These are phyloP conservation scores for Barnettozyma californica DNA, from an alignment of 805 yeast genomes.

Conservation along the genomic window DNA sequence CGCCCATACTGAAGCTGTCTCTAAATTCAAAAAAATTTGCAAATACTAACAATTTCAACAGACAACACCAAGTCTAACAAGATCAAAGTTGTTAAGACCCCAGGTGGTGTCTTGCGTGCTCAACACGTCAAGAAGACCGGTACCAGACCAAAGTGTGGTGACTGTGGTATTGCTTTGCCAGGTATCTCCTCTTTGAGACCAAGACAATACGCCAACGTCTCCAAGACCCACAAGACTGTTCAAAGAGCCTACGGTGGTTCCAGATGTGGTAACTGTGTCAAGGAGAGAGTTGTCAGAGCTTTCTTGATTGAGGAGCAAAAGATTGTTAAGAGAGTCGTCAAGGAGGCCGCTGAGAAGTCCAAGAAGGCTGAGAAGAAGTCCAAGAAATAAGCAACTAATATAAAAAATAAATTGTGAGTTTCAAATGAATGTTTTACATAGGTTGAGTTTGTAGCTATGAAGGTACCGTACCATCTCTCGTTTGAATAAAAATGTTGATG, in stretches of 20 bases:
- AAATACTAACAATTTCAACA: conserved; percentile 29
- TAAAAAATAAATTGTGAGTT: neutral
- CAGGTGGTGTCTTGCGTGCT: conserved; percentile 98
- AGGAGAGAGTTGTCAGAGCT: conserved; percentile 99
- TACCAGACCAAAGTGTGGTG: conserved; percentile 80
- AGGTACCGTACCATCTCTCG: neutral
- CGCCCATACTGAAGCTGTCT: neutral
- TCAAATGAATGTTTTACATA: conserved; percentile 5
- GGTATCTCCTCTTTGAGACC: conserved; percentile 97
- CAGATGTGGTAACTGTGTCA: conserved; percentile 97
- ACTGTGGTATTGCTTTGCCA: conserved; percentile 71
- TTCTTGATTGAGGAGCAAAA: conserved; percentile 99
- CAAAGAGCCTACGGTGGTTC: conserved; percentile 99
- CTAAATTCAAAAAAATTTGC: neutral
- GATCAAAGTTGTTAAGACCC: conserved; percentile 99
- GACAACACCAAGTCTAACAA: conserved; percentile 99
- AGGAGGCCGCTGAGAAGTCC: conserved; percentile 91
- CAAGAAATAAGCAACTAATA: conserved; percentile 19
- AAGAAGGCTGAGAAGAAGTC: conserved; percentile 50
- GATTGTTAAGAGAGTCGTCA: conserved; percentile 98
- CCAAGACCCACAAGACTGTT: conserved; percentile 96
- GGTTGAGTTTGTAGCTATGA: neutral
- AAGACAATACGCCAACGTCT: conserved; percentile 91
- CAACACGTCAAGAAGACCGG: conserved; percentile 92
- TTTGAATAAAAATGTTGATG: neutral